Evolutionary conservation across 2,329 filamentous ascomycete genomes (phyloP).

Genomic region (Cytospora mali): DNA sequence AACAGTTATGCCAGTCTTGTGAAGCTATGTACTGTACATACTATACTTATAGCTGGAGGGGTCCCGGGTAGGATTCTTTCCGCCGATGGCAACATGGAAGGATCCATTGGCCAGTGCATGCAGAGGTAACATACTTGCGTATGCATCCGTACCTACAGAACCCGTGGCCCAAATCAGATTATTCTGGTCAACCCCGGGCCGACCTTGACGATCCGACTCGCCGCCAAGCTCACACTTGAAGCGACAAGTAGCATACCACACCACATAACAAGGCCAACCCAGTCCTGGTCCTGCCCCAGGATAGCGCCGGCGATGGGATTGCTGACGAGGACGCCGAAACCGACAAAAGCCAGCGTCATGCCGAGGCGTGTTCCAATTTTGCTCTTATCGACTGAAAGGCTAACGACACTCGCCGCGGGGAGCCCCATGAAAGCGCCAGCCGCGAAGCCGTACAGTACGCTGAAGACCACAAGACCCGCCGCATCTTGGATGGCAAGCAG

Average conservation of each 20-base stretch:
- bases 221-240: slow-evolving; percentile 2
- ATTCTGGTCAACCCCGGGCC: slow-evolving; percentile 4
- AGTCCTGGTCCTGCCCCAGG: slow-evolving; percentile 32
- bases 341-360: slow-evolving; percentile 40
- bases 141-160: too few relatives aligned
- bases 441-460: slow-evolving; percentile 47
- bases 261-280: slow-evolving; percentile 12
- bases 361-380: slow-evolving; percentile 45
- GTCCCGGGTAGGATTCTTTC: too few relatives aligned
- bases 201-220: slow-evolving; percentile 9
- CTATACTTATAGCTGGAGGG: too few relatives aligned
- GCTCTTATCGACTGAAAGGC: slow-evolving; percentile 40
- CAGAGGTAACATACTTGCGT: too few relatives aligned
- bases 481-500: slow-evolving; percentile 42
- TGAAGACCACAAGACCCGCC: slow-evolving; percentile 44
- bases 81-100: too few relatives aligned
- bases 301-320: slow-evolving; percentile 55
- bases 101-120: too few relatives aligned
- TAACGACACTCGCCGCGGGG: slow-evolving; percentile 43
- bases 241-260: slow-evolving; percentile 5
- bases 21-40: too few relatives aligned
- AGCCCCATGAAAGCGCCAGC: slow-evolving; percentile 47
- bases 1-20: too few relatives aligned
- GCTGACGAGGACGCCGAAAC: slow-evolving; percentile 54
- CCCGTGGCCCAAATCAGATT: background rate